A percentile compares a stretch with the other conserved stretches of the same genome.
phyloP scores from a whole-genome alignment of 2,329 filamentous ascomycete species.

The Diaporthe batatas region DNA sequence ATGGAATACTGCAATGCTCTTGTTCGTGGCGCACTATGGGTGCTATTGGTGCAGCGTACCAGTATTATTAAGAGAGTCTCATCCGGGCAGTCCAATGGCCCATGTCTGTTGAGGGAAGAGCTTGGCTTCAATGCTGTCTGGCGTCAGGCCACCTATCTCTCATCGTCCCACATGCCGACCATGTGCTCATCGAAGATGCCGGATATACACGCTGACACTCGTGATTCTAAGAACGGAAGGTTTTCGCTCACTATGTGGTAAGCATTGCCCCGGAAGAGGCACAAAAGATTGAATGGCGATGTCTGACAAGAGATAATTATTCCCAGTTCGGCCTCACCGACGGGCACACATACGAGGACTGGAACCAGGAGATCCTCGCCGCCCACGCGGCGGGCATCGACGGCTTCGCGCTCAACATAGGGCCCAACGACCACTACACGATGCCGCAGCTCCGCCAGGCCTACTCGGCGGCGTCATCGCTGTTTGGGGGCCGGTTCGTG shows the following conservation, averaged over 20 bases:
- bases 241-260: constrained; percentile 51
- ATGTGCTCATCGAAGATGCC: background rate
- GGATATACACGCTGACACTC: background rate
- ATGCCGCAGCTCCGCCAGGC: constrained; percentile 49
- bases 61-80: too few relatives aligned
- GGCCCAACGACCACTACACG: constrained; percentile 52
- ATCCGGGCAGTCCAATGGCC: too few relatives aligned
- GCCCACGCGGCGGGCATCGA: constrained; percentile 55
- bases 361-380: constrained; percentile 51
- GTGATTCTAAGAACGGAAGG: constrained; percentile 38
- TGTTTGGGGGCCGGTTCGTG: constrained; percentile 47
- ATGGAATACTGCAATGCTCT: background rate
- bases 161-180: background rate
- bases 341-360: constrained; percentile 49
- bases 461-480: constrained; percentile 49
- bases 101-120: background rate
- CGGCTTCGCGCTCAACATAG: constrained; percentile 58
- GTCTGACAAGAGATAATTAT: background rate
- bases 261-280: background rate
- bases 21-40: too few relatives aligned
- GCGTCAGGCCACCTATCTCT: too few relatives aligned
- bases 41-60: background rate
- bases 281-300: background rate
- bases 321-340: constrained; percentile 51
- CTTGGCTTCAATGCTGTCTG: background rate